phyloP scores from a whole-genome alignment of 2,329 filamentous ascomycete genomes.

The Chaetomium sp. region DNA sequence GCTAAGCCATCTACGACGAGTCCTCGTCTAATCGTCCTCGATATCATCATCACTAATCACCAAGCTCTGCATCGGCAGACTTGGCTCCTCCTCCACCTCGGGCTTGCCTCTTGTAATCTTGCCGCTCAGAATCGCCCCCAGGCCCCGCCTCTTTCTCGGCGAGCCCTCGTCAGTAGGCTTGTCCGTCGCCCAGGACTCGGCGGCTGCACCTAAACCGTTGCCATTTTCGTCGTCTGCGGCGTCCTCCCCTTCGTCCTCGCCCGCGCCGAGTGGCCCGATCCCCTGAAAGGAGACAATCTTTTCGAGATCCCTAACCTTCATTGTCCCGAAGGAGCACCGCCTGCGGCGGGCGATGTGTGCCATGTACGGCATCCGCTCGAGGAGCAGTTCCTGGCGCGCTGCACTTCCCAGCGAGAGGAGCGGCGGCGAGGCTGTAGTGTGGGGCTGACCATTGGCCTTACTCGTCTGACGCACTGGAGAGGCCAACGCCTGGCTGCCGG shows the following conservation, averaged over 20 bases:
- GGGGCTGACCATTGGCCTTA: not conserved
- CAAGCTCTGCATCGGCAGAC: slow-evolving; percentile 63
- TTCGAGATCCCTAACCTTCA: slow-evolving; percentile 61
- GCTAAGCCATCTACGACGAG: slow-evolving; percentile 5
- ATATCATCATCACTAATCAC: slow-evolving; percentile 84
- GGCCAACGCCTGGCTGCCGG: slow-evolving; percentile 2
- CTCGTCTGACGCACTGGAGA: slow-evolving; percentile 26
- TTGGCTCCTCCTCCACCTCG: slow-evolving; percentile 35
- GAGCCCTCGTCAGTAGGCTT: slow-evolving; percentile 57
- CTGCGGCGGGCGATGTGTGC: slow-evolving; percentile 60
- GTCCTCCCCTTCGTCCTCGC: slow-evolving; percentile 50
- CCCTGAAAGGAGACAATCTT: slow-evolving; percentile 69
- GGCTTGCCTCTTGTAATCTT: slow-evolving; percentile 31
- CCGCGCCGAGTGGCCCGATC: slow-evolving; percentile 47
- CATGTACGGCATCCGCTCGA: slow-evolving; percentile 88
- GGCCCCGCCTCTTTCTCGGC: slow-evolving; percentile 49
- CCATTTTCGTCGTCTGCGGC: slow-evolving; percentile 44
- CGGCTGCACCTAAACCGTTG: slow-evolving; percentile 39
- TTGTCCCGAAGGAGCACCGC: slow-evolving; percentile 41
- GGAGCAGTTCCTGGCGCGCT: slow-evolving; percentile 71
- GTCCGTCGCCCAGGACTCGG: slow-evolving; percentile 63
- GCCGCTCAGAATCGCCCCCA: slow-evolving; percentile 35
- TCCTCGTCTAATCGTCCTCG: slow-evolving; percentile 58
- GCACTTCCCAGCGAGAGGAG: slow-evolving; percentile 64
- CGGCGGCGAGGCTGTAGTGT: slow-evolving; percentile 37